Evolutionary conservation across 345 rosid genomes (phyloP).

Genomic region (Cardamine resedifolia): DNA sequence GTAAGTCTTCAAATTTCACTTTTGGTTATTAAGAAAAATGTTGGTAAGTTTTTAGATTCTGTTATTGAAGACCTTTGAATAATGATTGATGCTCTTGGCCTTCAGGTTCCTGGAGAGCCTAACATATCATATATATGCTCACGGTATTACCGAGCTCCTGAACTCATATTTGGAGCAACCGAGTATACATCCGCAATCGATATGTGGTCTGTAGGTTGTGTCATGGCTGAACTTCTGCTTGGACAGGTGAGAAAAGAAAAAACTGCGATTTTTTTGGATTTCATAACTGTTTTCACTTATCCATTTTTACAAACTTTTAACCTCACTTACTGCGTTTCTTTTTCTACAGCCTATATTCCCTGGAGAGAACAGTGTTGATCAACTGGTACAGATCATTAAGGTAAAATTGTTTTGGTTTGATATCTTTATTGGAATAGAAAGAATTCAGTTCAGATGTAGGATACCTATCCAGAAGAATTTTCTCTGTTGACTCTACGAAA

Average conservation of each 20-base stretch:
- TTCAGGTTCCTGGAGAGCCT: conserved; percentile 75
- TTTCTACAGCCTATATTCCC: conserved; percentile 85
- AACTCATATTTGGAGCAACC: conserved; percentile 93
- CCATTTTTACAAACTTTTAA: not conserved
- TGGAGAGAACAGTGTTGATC: conserved; percentile 98
- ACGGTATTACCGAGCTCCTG: conserved; percentile 94
- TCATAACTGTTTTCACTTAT: not conserved
- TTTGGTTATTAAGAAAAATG: not conserved
- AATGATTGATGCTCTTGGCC: conserved; percentile 14
- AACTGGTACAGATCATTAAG: conserved; percentile 96
- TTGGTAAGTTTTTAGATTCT: not conserved
- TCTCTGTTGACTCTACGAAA: not conserved
- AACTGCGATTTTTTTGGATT: not conserved
- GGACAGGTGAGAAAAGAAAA: conserved; percentile 59
- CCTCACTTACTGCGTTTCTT: not conserved
- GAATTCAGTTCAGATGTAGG: too few relatives aligned
- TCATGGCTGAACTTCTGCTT: conserved; percentile 91
- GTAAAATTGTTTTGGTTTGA: conserved; percentile 33
- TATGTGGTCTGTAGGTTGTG: conserved; percentile 97
- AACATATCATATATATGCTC: conserved; percentile 95
- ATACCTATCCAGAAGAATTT: too few relatives aligned
- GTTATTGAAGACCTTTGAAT: not conserved
- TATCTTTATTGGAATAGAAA: not conserved
- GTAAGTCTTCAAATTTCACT: conserved; percentile 40
- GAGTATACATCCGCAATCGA: conserved; percentile 96